These are phyloP conservation scores for Papilionanthe hybrid DNA, from an alignment of 116 monocot species.

Conservation along the genomic window DNA sequence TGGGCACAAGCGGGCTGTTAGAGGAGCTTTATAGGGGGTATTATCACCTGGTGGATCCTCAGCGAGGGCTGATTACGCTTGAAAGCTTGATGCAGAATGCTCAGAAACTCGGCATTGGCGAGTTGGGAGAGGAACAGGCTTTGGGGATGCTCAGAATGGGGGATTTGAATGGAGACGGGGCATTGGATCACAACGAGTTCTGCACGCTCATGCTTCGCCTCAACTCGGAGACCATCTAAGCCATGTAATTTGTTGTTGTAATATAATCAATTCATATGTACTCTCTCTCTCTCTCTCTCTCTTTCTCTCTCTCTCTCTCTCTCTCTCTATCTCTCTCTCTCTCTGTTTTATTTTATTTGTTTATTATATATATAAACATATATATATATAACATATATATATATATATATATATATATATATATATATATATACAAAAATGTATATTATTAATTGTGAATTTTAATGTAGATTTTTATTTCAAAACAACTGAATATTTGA, in stretches of 20 bases:
- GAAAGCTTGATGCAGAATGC: slow-evolving; percentile 15
- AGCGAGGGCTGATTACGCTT: slow-evolving; percentile 7
- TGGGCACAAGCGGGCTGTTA: slow-evolving; percentile 8
- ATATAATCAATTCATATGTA: too few species aligned
- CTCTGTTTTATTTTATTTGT: too few species aligned
- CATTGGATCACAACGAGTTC: slow-evolving; percentile 8
- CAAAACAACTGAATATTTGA: too few species aligned
- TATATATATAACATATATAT: too few species aligned
- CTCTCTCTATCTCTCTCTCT: too few species aligned
- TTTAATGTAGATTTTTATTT: too few species aligned
- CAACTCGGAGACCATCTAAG: neutral
- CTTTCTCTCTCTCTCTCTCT: too few species aligned
- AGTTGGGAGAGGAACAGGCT: slow-evolving; percentile 9
- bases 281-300: too few species aligned
- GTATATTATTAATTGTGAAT: too few species aligned
- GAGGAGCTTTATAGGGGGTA: slow-evolving; percentile 16
- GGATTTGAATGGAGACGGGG: slow-evolving; percentile 20
- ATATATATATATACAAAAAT: too few species aligned
- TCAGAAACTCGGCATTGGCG: neutral
- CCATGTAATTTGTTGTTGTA: neutral
- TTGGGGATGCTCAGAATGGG: slow-evolving; percentile 9
- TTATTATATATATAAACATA: too few species aligned
- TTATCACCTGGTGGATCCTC: slow-evolving; percentile 7
- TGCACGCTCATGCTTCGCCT: slow-evolving; percentile 15
- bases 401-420: too few species aligned